Evolutionary conservation across 2,329 filamentous ascomycete genomes (phyloP), one percentile per base, ranked within the genome.

Genomic region (Sporothrix brasiliensis): DNA sequence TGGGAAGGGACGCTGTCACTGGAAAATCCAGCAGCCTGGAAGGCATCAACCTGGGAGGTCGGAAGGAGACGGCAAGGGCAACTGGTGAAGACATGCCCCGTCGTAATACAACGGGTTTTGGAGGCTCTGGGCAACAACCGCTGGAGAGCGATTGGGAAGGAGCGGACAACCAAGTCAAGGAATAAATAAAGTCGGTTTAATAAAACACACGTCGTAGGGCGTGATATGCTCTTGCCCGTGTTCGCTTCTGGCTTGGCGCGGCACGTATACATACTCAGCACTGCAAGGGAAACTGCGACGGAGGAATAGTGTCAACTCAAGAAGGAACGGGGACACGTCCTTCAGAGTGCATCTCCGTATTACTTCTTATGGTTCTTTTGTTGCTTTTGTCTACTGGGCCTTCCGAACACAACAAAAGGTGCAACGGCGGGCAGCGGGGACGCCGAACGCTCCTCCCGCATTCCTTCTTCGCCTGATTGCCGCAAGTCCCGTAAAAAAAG

Each of bases 121-220:
- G 61, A 50, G 65, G 65, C 65, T 53, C 63, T 52, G 4, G 65
- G 50, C 27, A 34, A 6, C 5, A 52, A 13, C 3, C 52, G 21
- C 50, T 68, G 66, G 14, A 68, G 49, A 68, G 49, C 39, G 16
- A 52, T 58, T 58, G 66, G 66, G 66, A 68, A 68, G 34, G 34
- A 47, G 52, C 52, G 39, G n/a, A 21, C 50, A 44, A 24, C 50
- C 39, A 63, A 63, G 16, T 50, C 58, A 63, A 63, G 41, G 11
- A 13, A 9, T 53, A 39, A 16, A 39, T 27, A 5, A 21, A 9
- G 44, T 27, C 27, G 47, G 16, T 13, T 21, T 67, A 44, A 63
- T 63, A 47, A 61, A 44, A 60, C 27, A 30, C 34, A 34, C 34
- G 34, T 44, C 14, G 11, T 19, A 63, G 58, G 58, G 5, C 49